phyloP scores from a whole-genome alignment of 306 rosid species.

The Cicer chorassanicum region DNA sequence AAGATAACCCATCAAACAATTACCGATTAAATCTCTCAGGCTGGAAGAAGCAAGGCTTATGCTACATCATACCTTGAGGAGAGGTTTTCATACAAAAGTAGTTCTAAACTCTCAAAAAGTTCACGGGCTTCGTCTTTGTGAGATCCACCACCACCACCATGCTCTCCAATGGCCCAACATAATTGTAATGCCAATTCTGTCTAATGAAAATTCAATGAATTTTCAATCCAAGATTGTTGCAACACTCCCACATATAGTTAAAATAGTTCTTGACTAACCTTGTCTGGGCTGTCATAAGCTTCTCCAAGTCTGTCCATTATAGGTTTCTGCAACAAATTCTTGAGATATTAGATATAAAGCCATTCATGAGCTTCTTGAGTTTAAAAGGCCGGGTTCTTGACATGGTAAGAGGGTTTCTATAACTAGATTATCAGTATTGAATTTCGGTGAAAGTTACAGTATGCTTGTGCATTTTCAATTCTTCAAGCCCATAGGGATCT shows the following conservation, averaged over 20 bases:
- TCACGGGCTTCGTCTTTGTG: slow-evolving; percentile 99
- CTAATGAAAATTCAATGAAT: slow-evolving; percentile 54
- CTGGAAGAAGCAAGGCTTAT: slow-evolving; percentile 35
- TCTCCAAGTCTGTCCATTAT: slow-evolving; percentile 90
- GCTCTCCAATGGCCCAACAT: slow-evolving; percentile 99
- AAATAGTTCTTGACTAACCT: slow-evolving; percentile 60
- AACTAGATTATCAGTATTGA: slow-evolving; percentile 20
- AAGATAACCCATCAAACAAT: slow-evolving; percentile 43
- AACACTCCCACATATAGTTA: slow-evolving; percentile 19
- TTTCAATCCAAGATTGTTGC: slow-evolving; percentile 37
- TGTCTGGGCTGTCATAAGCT: slow-evolving; percentile 86
- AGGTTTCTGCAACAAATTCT: slow-evolving; percentile 76
- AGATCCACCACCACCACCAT: slow-evolving; percentile 90
- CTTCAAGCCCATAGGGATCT: slow-evolving; percentile 15
- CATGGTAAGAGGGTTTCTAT: slow-evolving; percentile 7
- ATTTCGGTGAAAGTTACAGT: slow-evolving; percentile 7
- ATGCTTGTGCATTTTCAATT: background rate
- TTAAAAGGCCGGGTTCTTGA: slow-evolving; percentile 24
- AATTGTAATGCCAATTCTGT: slow-evolving; percentile 90
- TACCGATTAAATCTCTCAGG: slow-evolving; percentile 17
- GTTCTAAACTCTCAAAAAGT: slow-evolving; percentile 93
- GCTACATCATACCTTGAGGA: slow-evolving; percentile 71
- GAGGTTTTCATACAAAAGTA: slow-evolving; percentile 92
- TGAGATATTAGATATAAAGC: slow-evolving; percentile 3
- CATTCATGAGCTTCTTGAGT: background rate